Evolutionary conservation across 306 rosid genomes (phyloP), one percentile per base, ranked within the genome.

Genomic region (Lathyrus tuberosus): DNA sequence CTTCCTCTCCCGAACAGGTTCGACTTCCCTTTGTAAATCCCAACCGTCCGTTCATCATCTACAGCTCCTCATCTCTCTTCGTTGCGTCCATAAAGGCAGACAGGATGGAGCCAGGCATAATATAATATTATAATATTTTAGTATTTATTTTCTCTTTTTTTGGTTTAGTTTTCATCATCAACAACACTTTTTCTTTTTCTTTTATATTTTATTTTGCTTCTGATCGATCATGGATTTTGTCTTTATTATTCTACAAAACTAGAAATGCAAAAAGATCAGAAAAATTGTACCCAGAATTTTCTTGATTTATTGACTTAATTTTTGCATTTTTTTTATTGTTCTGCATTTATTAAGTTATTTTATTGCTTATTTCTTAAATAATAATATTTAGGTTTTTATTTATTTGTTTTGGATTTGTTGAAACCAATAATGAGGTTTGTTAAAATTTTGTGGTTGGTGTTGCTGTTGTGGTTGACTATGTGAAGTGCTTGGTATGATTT

Each of bases 81-180:
- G n/a, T 73, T 80, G 91, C 76, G 79, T 76, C 81, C 83, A 63
- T 49, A 77, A 86, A 74, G 89, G 89, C 92, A 87, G 80, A 85
- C 92, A 87, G 89, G 83, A 74, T 70, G 82, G 84, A 85, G 92
- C 92, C 92, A 87, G 89, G 92, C 92, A 87, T 63, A 44, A 22
- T 52, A 13, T 33, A 30, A n/a, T 56, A 57, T 33, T 70, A 5
- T 8, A 6, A 38, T 62, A 72, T 79, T 51, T 56, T 40, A 17
- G 40, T 72, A 65, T 79, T 31, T 46, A 57, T 16, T 63, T 78
- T 76, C 71, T 59, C 13, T 70, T 30, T 42, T 42, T 37, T 7
- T 16, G 64, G 30, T 26, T 3, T 1, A 6, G 1, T 41, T 62
- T 14, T 38, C 30, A 4, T 11, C 67, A 17, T 5, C 67, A 38